A percentile compares a stretch with the other conserved stretches of the same genome.
Conservation (phyloP, 371 early-diverging fungal genomes). For the Syncephalastrum contaminatum region DNA sequence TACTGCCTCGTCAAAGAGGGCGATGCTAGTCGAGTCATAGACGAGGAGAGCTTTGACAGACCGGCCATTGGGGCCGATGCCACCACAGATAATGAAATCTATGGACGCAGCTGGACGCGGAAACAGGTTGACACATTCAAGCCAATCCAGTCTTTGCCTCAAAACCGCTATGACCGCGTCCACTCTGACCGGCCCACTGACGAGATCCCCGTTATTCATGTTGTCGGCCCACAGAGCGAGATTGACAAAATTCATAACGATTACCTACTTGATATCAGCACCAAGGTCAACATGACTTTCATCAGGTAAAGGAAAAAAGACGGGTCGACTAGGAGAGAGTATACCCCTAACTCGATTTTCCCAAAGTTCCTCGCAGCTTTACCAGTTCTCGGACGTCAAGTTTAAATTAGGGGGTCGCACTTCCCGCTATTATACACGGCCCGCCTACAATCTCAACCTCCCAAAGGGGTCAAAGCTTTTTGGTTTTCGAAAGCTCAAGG, state of each 20-base stretch:
- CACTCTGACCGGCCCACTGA: constrained; percentile 3
- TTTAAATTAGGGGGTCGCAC: constrained; percentile 26
- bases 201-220: constrained; percentile 33
- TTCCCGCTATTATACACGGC: constrained; percentile 19
- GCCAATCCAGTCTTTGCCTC: too few relatives aligned
- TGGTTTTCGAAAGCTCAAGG: constrained; percentile 47
- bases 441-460: constrained; percentile 21
- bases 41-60: too few relatives aligned
- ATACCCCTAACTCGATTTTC: background rate
- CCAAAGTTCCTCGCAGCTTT: constrained; percentile 1
- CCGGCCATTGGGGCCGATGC: too few relatives aligned
- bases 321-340: background rate
- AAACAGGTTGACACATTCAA: too few relatives aligned
- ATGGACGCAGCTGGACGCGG: too few relatives aligned
- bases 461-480: constrained; percentile 19
- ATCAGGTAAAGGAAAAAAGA: constrained; percentile 20
- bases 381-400: constrained; percentile 15
- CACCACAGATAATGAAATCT: too few relatives aligned
- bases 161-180: too few relatives aligned
- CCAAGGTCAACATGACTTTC: constrained; percentile 24
- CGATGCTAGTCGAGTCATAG: too few relatives aligned
- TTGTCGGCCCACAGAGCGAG: constrained; percentile 16
- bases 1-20: too few relatives aligned
- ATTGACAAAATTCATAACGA: constrained; percentile 23
- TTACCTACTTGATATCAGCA: constrained; percentile 21